Percentiles rank a stretch among this genome's conserved stretches.
These are phyloP conservation scores for Blastocystis sp. DNA, from an alignment of 352 stramenopile genomes.

Conservation along the genomic window DNA sequence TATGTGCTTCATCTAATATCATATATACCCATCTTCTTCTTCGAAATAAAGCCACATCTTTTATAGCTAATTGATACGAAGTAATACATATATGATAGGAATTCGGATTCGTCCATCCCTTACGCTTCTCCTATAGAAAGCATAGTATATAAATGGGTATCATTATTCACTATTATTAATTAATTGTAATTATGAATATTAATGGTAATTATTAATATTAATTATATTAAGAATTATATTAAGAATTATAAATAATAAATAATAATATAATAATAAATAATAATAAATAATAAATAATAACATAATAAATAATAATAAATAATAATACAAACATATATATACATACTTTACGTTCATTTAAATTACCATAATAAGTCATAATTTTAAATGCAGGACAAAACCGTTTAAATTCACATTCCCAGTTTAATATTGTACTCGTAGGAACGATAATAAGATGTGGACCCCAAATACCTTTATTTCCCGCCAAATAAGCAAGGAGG, in stretches of 20 bases:
- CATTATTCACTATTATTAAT: neutral
- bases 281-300: too few relatives aligned
- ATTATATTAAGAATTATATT: too few relatives aligned
- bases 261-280: neutral
- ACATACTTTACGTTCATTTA: conserved; percentile 69
- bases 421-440: conserved; percentile 90
- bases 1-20: conserved; percentile 93
- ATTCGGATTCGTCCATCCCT: conserved; percentile 82
- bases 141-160: conserved; percentile 15
- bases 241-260: neutral
- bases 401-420: conserved; percentile 93
- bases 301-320: too few relatives aligned
- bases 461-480: conserved; percentile 71
- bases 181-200: too few relatives aligned
- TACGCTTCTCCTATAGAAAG: conserved; percentile 51
- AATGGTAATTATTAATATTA: too few relatives aligned
- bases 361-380: conserved; percentile 90
- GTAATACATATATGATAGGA: conserved; percentile 92
- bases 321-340: conserved; percentile 40
- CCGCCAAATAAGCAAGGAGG: conserved; percentile 77
- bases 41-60: conserved; percentile 86
- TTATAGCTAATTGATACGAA: conserved; percentile 87
- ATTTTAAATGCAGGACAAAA: conserved; percentile 88
- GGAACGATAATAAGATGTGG: conserved; percentile 92
- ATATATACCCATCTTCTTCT: conserved; percentile 96